Conservation (phyloP, 2,329 filamentous ascomycete species). For the Aspergillus cejpii region DNA sequence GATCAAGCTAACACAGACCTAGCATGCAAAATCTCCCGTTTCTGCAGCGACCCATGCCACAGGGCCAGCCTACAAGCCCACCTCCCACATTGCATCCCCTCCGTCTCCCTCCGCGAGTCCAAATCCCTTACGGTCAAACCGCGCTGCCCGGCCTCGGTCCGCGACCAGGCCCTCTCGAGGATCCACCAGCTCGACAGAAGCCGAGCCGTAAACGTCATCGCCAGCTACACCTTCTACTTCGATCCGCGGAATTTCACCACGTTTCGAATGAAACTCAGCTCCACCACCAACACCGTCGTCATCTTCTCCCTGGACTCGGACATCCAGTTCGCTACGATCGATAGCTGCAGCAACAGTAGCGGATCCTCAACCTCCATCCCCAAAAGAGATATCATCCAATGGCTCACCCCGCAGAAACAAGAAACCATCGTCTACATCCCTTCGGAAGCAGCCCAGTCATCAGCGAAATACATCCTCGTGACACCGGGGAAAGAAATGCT, state of each 20-base stretch:
- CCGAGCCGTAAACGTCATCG: constrained; percentile 16
- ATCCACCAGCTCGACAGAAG: constrained; percentile 16
- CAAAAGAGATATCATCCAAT: constrained; percentile 9
- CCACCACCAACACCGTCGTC: constrained; percentile 24
- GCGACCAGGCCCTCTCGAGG: constrained; percentile 24
- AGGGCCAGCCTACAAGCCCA: constrained; percentile 13
- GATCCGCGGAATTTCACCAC: constrained; percentile 31
- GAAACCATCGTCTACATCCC: constrained; percentile 19
- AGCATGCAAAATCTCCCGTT: constrained; percentile 28
- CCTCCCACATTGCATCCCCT: constrained; percentile 23
- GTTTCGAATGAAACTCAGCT: constrained; percentile 28
- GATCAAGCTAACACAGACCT: constrained; percentile 1
- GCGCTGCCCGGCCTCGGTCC: constrained; percentile 19
- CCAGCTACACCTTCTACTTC: constrained; percentile 26
- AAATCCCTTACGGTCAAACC: constrained; percentile 27
- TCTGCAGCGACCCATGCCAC: constrained; percentile 26
- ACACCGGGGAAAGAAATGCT: constrained; percentile 26
- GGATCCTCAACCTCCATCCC: constrained; percentile 1
- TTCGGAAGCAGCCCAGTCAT: constrained; percentile 3
- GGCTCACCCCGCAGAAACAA: constrained; percentile 23
- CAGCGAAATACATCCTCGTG: constrained; percentile 23
- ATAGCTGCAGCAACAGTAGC: constrained; percentile 9
- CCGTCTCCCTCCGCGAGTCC: constrained; percentile 26
- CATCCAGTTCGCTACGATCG: constrained; percentile 21
- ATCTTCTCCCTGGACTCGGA: constrained; percentile 25